Percentiles rank a stretch among this genome's conserved stretches.
Evolutionary conservation across 345 rosid species (phyloP).

Genomic region (Citrus unshiu): DNA sequence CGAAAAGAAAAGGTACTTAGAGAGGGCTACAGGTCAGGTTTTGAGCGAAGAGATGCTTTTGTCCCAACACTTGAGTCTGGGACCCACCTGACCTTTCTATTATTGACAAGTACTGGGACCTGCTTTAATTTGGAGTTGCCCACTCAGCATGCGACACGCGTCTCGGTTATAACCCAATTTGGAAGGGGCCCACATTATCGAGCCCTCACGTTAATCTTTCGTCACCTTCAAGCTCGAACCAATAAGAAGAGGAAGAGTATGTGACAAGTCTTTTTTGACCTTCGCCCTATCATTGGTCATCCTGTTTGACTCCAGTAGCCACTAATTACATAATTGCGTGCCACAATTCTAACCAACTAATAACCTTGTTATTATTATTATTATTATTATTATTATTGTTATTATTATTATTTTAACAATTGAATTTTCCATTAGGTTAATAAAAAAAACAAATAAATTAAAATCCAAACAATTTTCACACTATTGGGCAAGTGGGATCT

Average conservation of each 20-base stretch:
- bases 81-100: conserved; percentile 8
- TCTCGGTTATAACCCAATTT: neutral
- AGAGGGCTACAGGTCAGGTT: neutral
- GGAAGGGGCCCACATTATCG: conserved; percentile 14
- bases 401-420: no score
- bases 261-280: neutral
- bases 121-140: neutral
- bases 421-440: no score
- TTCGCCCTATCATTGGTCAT: neutral
- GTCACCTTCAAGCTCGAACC: conserved; percentile 17
- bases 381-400: no score
- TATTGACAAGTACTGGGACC: conserved; percentile 14
- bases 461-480: no score
- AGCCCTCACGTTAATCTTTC: conserved; percentile 14
- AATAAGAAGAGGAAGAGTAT: neutral
- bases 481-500: no score
- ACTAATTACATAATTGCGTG: neutral
- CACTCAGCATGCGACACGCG: conserved; percentile 19
- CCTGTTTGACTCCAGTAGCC: neutral
- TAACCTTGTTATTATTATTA: no score
- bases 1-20: neutral
- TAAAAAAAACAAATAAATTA: no score
- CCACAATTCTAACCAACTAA: neutral
- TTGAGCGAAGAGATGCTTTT: conserved; percentile 10
- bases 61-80: conserved; percentile 4